Conservation (phyloP, 805 yeast species). For the Candida tammaniensis region DNA sequence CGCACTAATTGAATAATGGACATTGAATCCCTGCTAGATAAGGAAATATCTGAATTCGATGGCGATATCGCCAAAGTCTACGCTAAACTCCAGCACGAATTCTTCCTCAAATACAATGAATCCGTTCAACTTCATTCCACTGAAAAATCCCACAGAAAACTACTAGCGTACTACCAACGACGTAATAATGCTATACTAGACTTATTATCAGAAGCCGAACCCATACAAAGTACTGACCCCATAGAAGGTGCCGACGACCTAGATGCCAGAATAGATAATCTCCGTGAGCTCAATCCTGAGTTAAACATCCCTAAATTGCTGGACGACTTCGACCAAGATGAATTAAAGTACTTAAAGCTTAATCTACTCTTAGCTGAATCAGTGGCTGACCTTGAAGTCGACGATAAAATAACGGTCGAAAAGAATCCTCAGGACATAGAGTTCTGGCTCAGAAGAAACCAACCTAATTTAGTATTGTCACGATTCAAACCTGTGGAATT, state of each 20-base stretch:
- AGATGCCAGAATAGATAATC: slow-evolving; percentile 19
- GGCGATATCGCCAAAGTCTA: slow-evolving; percentile 14
- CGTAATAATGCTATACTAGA: slow-evolving; percentile 37
- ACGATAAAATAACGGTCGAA: slow-evolving; percentile 33
- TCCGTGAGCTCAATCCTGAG: slow-evolving; percentile 21
- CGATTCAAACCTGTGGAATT: slow-evolving; percentile 33
- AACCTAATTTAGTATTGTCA: slow-evolving; percentile 30
- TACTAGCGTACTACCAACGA: slow-evolving; percentile 31
- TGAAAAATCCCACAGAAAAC: slow-evolving; percentile 35
- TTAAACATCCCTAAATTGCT: slow-evolving; percentile 9
- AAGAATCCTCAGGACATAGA: slow-evolving; percentile 39
- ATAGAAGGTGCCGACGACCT: slow-evolving; percentile 3
- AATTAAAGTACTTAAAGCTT: slow-evolving; percentile 12
- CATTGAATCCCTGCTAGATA: slow-evolving; percentile 9
- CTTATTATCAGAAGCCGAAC: slow-evolving; percentile 11
- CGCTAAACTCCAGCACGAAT: slow-evolving; percentile 11
- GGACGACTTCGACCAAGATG: slow-evolving; percentile 7
- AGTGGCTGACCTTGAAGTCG: slow-evolving; percentile 35
- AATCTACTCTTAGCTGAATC: slow-evolving; percentile 32
- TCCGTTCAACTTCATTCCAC: slow-evolving; percentile 21
- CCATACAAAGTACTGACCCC: no score
- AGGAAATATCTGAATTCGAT: slow-evolving; percentile 9
- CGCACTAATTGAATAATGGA: no score
- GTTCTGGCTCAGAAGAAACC: slow-evolving; percentile 37
- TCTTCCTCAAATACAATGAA: slow-evolving; percentile 9